Evolutionary conservation across 352 stramenopile species (phyloP).

Genomic region (Globisporangium polare): DNA sequence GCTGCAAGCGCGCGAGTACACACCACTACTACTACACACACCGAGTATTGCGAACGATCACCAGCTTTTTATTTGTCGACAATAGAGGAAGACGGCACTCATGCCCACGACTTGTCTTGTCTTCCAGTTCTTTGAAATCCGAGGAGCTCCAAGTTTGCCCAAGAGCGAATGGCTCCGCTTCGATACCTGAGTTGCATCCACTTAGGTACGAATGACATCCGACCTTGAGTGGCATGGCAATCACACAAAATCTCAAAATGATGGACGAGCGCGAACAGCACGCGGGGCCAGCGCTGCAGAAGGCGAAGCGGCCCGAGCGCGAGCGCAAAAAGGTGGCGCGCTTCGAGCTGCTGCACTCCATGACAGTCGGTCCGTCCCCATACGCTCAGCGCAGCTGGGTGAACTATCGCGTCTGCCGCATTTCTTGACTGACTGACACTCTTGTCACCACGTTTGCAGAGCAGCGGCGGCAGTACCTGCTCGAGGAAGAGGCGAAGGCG

Average conservation of each 20-base stretch:
- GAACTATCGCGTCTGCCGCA: neutral
- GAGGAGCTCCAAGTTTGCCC: neutral
- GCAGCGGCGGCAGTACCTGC: slow-evolving; percentile 43
- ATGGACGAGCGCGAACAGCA: neutral
- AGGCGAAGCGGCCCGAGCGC: slow-evolving; percentile 27
- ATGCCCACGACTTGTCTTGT: neutral
- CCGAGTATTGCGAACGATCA: neutral
- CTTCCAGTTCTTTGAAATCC: neutral
- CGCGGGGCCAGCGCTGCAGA: neutral
- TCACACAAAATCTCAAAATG: neutral
- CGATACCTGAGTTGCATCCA: neutral
- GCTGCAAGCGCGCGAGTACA: slow-evolving; percentile 1
- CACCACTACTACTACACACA: neutral
- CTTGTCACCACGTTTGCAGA: slow-evolving; percentile 21
- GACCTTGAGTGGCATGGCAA: slow-evolving; percentile 3
- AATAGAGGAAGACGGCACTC: neutral
- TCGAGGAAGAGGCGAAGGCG: slow-evolving; percentile 37
- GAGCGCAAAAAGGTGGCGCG: slow-evolving; percentile 54
- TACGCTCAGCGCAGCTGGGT: neutral
- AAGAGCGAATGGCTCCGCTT: neutral
- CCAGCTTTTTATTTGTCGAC: neutral
- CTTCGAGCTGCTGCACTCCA: slow-evolving; percentile 48
- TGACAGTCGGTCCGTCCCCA: slow-evolving; percentile 44
- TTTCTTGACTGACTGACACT: neutral
- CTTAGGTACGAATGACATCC: neutral